A percentile compares a stretch with the other conserved stretches of the same genome.
phyloP scores from a whole-genome alignment of 2,329 filamentous ascomycete species.

The Lachnellula arida region DNA sequence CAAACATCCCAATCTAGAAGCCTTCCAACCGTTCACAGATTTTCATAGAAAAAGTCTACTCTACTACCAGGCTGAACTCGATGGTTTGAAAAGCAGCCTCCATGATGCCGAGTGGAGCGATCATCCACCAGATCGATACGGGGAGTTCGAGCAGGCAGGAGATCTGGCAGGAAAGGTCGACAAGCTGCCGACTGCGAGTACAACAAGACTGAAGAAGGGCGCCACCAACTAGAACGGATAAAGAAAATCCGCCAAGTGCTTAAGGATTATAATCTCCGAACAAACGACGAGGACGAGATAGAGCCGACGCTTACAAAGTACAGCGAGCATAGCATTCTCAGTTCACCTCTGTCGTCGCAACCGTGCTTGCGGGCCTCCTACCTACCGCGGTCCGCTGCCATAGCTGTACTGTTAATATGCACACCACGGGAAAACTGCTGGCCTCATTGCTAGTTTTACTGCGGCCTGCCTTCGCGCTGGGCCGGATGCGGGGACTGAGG shows the following conservation, averaged over 20 bases:
- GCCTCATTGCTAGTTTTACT: conserved; percentile 16
- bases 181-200: neutral
- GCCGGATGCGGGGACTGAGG: conserved; percentile 7
- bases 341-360: conserved; percentile 16
- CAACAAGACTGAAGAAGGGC: neutral
- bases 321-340: conserved; percentile 2
- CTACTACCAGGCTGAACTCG: conserved; percentile 19
- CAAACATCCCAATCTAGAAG: neutral
- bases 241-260: conserved; percentile 11
- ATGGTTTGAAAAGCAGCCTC: neutral
- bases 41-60: conserved; percentile 18
- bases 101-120: conserved; percentile 14
- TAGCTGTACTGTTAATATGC: conserved; percentile 14
- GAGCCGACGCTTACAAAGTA: conserved; percentile 3
- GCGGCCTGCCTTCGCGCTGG: conserved; percentile 18
- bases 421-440: conserved; percentile 7
- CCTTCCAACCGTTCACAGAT: conserved; percentile 14
- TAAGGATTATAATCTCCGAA: conserved; percentile 17
- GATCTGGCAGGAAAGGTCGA: too few relatives aligned
- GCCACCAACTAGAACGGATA: conserved; percentile 8
- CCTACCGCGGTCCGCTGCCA: conserved; percentile 18
- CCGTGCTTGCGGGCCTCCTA: conserved; percentile 18
- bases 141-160: neutral
- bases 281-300: neutral
- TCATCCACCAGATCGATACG: neutral